Base-by-base conservation (phyloP, 768 basidiomycete species). In the Suillus occidentalis region DNA sequence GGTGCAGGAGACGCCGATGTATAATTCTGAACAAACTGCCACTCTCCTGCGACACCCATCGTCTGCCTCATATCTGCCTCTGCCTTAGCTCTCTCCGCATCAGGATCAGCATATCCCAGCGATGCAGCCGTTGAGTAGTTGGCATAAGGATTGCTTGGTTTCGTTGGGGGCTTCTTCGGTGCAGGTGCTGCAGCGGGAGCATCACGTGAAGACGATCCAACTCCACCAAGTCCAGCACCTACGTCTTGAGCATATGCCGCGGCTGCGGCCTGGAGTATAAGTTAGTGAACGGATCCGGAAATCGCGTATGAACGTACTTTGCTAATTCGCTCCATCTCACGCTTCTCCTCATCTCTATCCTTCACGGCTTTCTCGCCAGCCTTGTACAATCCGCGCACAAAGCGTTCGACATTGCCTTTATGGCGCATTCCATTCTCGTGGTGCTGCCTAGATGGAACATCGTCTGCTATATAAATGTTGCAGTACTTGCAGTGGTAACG, bases 401-500 rank as follows among this genome's bases (percentile, higher is more conserved):
- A 97, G 20, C 96, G 85, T 72, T 99, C 97, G 65, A 91, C 87
- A 75, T 92, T 97, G 53, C 97, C 97, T 72, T 96, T 91, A 81
- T 99, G 97, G 39, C 92, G 87, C 53, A 98, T 79, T 49, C 97
- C 97, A 68, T 87, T 92, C 77, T 99, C 97, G 73, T 99, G 97
- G 62, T 94, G 94, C 68, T 86, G 83, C 60, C 92, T 85, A 1
- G 97, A 98, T 66, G 97, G 91, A 12, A 83, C 94, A 82, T 99
- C 97, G 79, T 99, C 97, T 61, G 95, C 87, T 66, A 99, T 98
- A 81, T 90, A 98, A 67, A 94, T 95, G 60, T 95, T 92, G 81
- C 97, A 99, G 82, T 98, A 98, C 75, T 95, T 95, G 88, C 95
- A 97, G 74, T 87, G 91, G 78, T 96, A 97, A 70, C 88, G 90